These are phyloP conservation scores for Triticum monococcum DNA, from an alignment of 176 grass and related monocot genomes.

Conservation along the genomic window DNA sequence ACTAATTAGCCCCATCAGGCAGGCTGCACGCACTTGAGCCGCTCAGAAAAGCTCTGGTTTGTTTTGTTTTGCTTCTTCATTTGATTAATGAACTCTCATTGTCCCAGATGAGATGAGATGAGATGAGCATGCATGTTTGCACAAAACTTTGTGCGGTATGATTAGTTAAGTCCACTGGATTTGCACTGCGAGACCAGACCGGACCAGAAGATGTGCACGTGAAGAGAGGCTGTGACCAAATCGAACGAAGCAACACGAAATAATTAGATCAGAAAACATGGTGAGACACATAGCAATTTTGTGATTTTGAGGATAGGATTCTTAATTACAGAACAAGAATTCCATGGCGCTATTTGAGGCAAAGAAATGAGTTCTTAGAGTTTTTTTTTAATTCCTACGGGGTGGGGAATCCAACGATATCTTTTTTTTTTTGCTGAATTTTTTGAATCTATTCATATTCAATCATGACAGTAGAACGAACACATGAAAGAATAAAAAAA, in stretches of 20 bases:
- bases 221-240: neutral
- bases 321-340: neutral
- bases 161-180: neutral
- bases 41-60: constrained; percentile 9
- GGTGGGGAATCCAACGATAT: too few species aligned
- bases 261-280: neutral
- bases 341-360: too few species aligned
- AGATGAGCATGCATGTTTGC: neutral
- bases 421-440: too few species aligned
- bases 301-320: neutral
- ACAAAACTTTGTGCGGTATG: neutral
- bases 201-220: neutral
- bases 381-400: too few species aligned
- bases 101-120: too few species aligned
- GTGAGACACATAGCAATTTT: too few species aligned
- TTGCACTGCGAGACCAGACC: neutral
- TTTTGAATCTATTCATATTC: too few species aligned
- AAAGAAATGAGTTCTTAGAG: too few species aligned
- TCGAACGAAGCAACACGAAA: neutral
- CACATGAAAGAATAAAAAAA: too few species aligned
- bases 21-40: constrained; percentile 6
- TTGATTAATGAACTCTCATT: neutral
- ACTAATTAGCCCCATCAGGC: constrained; percentile 43
- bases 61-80: neutral
- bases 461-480: too few species aligned